Evolutionary conservation across 2,329 filamentous ascomycete genomes (phyloP).

Genomic region (Fusarium sp.): DNA sequence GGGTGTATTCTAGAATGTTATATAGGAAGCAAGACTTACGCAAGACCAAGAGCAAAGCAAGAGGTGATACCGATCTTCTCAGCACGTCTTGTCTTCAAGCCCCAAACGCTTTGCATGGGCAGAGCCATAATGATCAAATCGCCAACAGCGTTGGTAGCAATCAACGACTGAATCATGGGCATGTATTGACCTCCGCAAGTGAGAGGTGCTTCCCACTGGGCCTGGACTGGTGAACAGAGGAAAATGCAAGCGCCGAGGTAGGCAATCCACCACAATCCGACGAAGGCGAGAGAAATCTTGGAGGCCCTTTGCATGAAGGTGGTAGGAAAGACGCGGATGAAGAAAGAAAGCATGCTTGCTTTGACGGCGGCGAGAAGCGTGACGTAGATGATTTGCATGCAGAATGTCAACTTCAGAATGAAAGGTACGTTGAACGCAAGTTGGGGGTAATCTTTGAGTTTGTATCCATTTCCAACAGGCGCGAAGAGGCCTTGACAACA

Average conservation of each 20-base stretch:
- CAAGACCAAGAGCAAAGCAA: constrained; percentile 52
- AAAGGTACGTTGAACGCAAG: constrained; percentile 42
- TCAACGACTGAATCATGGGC: constrained; percentile 52
- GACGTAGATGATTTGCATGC: constrained; percentile 46
- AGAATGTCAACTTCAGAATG: constrained; percentile 46
- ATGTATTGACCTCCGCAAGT: constrained; percentile 50
- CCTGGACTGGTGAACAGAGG: constrained; percentile 59
- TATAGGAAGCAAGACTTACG: constrained; percentile 42
- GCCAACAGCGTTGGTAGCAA: constrained; percentile 53
- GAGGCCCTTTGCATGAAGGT: constrained; percentile 45
- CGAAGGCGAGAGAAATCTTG: constrained; percentile 51
- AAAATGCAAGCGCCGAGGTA: constrained; percentile 57
- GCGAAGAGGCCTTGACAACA: constrained; percentile 46
- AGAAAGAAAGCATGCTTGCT: constrained; percentile 46
- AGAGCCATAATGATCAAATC: constrained; percentile 54
- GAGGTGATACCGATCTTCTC: constrained; percentile 54
- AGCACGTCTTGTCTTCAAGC: constrained; percentile 50
- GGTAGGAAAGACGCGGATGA: constrained; percentile 46
- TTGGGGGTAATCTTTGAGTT: constrained; percentile 24
- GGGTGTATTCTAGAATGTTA: fast-evolving
- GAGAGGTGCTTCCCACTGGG: constrained; percentile 55
- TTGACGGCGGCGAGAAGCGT: constrained; percentile 44
- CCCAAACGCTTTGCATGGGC: constrained; percentile 55
- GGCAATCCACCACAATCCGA: constrained; percentile 56
- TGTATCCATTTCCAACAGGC: constrained; percentile 44